Evolutionary conservation across 352 stramenopile species (phyloP).

Genomic region (Phytophthora melonis): DNA sequence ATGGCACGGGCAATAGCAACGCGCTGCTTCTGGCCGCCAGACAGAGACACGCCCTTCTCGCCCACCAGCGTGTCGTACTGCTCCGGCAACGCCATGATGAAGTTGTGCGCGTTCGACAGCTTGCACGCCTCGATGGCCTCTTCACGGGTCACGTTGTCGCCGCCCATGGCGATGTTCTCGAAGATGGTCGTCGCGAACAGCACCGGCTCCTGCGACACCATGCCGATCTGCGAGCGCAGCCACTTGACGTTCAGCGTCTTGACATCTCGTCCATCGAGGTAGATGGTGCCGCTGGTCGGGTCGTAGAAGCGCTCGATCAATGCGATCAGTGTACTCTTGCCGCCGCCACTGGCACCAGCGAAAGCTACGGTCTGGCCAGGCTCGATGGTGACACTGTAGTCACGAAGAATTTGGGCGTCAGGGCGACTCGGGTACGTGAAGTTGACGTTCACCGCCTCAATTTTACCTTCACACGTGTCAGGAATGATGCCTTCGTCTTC

Average conservation of each 20-base stretch:
- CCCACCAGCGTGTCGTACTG: constrained; percentile 88
- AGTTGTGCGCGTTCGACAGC: constrained; percentile 87
- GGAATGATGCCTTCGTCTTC: constrained; percentile 49
- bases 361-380: constrained; percentile 87
- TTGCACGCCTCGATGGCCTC: constrained; percentile 85
- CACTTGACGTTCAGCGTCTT: constrained; percentile 71
- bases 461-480: constrained; percentile 44
- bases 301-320: constrained; percentile 91
- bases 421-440: constrained; percentile 87
- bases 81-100: constrained; percentile 91
- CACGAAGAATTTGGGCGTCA: constrained; percentile 69
- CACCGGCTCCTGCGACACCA: constrained; percentile 83
- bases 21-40: constrained; percentile 65
- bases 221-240: constrained; percentile 62
- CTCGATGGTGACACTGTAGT: constrained; percentile 78
- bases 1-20: constrained; percentile 35
- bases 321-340: constrained; percentile 87
- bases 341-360: constrained; percentile 87
- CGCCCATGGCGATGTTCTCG: constrained; percentile 90
- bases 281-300: constrained; percentile 60
- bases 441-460: constrained; percentile 68
- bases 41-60: constrained; percentile 60
- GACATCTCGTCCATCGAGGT: constrained; percentile 80
- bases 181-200: constrained; percentile 86
- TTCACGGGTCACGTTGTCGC: constrained; percentile 53